Evolutionary conservation across 1,139 yeast species (phyloP), one percentile per base, ranked within the genome.

Genomic region (Diutina pseudorugosa): DNA sequence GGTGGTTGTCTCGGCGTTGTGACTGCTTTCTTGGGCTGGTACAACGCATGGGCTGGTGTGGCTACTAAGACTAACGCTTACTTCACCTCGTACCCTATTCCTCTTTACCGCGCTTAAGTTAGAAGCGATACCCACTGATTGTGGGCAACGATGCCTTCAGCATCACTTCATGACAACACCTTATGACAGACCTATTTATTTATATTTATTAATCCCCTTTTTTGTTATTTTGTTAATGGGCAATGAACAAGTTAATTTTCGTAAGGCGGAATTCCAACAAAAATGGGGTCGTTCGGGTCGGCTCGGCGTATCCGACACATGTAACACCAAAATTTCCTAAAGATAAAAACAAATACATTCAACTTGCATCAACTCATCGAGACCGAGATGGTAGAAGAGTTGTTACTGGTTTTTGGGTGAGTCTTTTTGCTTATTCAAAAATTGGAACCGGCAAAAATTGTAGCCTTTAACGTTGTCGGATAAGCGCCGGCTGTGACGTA

Each of bases 1-100:
- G 91, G 89, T 56, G 93, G 91, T 47, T 81, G 80, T 50, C 67
- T 82, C 59, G 87, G 89, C 27, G 68, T 83, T 41, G 62, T 83
- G 48, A 75, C 85, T 20, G 79, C 85, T 7, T 68, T 79, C 47
- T 62, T 77, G 52, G 93, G 87, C 4, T 82, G 83, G 71, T 83
- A 75, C 63, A 77, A 77, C 59, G 76, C 71, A 54, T 68, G 65
- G 53, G 72, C 76, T 2, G 77, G 77, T 61, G 59, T 68, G 49
- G 68, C 72, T 44, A 74, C 65, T 54, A 58, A 56, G 8, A 62
- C 67, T 20, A 73, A 73, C 62, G 63, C 75, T 25, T 73, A 73
- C 61, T 58, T 76, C 55, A 60, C 60, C 5, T 64, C 70, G 41
- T 62, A 60, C 51, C 67, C 77, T 23, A 56, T 70, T 55, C 69